Conservation (phyloP, 805 yeast genomes). For the Candida alai region DNA sequence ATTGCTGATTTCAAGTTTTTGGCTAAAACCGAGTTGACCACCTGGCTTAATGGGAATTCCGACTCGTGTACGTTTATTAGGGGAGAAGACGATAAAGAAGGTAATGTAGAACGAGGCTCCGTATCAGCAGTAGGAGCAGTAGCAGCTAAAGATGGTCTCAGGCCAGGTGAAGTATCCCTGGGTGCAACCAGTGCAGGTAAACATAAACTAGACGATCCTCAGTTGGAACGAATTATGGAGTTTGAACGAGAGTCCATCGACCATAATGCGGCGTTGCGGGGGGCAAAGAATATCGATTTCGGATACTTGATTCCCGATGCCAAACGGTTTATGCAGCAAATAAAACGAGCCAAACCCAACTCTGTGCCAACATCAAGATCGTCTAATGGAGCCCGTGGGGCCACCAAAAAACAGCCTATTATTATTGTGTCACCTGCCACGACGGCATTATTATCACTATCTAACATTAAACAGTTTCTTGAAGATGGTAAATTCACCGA, state of each 20-base stretch:
- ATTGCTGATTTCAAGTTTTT: conserved; percentile 74
- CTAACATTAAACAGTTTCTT: conserved; percentile 44
- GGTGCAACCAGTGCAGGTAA: conserved; percentile 12
- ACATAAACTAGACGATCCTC: conserved; percentile 43
- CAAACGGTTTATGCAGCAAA: conserved; percentile 49
- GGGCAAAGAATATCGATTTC: conserved; percentile 63
- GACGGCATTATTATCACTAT: conserved; percentile 37
- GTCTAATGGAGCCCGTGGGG: not conserved
- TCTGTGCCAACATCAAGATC: conserved; percentile 5
- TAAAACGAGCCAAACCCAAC: conserved; percentile 29
- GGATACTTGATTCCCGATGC: conserved; percentile 68
- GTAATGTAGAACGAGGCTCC: no score
- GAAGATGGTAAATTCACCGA: conserved; percentile 67
- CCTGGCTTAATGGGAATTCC: conserved; percentile 74
- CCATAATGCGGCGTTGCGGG: conserved; percentile 61
- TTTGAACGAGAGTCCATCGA: conserved; percentile 52
- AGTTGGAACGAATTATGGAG: conserved; percentile 41
- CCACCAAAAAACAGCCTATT: conserved; percentile 37
- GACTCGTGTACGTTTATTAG: conserved; percentile 50
- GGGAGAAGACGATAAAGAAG: conserved; percentile 21
- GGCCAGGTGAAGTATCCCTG: no score
- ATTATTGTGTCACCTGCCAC: conserved; percentile 44
- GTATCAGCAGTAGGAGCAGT: conserved; percentile 8
- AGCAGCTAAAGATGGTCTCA: no score
- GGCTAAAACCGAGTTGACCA: conserved; percentile 78